Evolutionary conservation across 345 rosid species (phyloP), one percentile per base, ranked within the genome.

Genomic region (Syzygium grande): DNA sequence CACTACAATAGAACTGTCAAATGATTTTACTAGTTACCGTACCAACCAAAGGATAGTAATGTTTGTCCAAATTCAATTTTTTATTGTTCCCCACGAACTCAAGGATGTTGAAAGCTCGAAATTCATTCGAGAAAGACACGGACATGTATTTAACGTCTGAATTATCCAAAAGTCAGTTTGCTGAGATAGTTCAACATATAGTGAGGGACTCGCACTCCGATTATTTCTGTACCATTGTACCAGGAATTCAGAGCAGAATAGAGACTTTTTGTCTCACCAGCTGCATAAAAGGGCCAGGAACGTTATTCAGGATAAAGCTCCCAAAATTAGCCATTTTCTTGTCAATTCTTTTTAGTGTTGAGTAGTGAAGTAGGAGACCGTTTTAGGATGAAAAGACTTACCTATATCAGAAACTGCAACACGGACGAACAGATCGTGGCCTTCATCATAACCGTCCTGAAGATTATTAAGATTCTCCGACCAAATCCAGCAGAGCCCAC

Each of bases 401-500:
- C 97, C 95, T 90, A 88, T 79, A 68, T 92, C 95, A 0, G 94
- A 88, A 87, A 84, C 87, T 56, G 94, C 78, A 22, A 93, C 91
- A 2, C 95, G 95, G 23, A 94, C 84, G 87, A 63, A 63, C 49
- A 96, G 84, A 38, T 92, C 73, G 9, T 78, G 93, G 53, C 94
- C 93, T 10, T 89, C 87, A 84, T 79, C 86, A 38, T 90, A 92
- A 38, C 87, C 90, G 54, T 95, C 94, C 86, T 92, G 94, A 52
- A 95, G 89, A 89, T 93, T 93, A 41, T 92, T 90, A 46, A 96
- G 93, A 52, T 89, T 92, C 19, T 93, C 92, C 2, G 86, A 53
- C 97, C 98, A 96, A 89, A 94, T 93, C 93, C 90, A 94, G 91
- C 98, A 96, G 7, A 51, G 78, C 4, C 55, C 16, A 4, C 51